Base-by-base conservation (phyloP, 2,329 filamentous ascomycete species). In the Leptosphaerulina australis region DNA sequence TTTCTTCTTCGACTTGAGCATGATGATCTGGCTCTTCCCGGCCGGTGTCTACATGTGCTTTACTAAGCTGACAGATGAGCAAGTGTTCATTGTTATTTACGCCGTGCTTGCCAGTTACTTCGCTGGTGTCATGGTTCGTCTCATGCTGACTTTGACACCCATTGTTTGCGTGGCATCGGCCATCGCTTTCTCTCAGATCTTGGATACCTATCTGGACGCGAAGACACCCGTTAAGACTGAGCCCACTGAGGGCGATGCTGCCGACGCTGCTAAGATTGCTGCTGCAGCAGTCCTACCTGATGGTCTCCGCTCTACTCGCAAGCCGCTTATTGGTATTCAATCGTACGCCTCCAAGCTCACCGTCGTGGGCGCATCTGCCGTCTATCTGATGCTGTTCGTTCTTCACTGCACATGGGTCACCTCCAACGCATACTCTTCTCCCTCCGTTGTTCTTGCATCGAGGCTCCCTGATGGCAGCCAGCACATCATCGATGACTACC, bases 331-430 rank as follows among this genome's bases (percentile, higher is more conserved):
- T 47, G 95, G 94, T 14, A 88, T 99, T 64, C 96, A 93, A 77
- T 88, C 85, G 40, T 79, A 81, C 52, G 74, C 91, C 26, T 95
- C 91, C 52, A 97, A 96, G 79, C 73, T 83, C 9, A 77, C 88
- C n/a, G 84, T 97, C 28, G 85, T 90, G 20, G 83, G 80, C 33
- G 83, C 85, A 38, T 83, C 92, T 68, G 84, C 85, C 9, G 74
- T 90, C 28, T 99, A 96, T 72, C 83, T 99, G 5, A 76, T 97
- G 55, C 81, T 99, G 55, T 99, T 99, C 70, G 94, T 99, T 48
- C 83, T 93, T 43, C 94, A 99, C 80, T 99, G 94, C 78, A 99
- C 94, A 9, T 99, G 95, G 94, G 94, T 99, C 43, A 99, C 94
- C 12, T 97, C 94, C 5, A 97, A 97, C 69, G 95, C 94, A 18